Base-by-base conservation (phyloP, 2,329 filamentous ascomycete genomes). In the Trichoderma afroharzianum region DNA sequence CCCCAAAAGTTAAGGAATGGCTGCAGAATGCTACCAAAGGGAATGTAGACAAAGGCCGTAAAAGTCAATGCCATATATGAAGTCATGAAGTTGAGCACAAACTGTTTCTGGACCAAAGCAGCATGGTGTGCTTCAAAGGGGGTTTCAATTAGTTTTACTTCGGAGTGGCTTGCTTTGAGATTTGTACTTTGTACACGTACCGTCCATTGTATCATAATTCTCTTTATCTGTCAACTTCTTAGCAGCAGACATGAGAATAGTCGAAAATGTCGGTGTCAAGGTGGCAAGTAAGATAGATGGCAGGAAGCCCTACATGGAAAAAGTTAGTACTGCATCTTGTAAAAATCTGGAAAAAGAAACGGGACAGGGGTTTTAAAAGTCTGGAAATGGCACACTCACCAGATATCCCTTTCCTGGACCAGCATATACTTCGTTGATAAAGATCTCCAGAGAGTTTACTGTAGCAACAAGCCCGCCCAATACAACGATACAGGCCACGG, bases 81-180 rank as follows among this genome's bases (percentile, higher is more conserved):
- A 6, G 94, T 97, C 82, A 98, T 95, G 82, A 98, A 97, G 84
- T 98, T 97, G 78, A 98, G 88, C 15, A 98, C 90, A 78, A 99
- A 98, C 39, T 97, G 92, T 84, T 99, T 99, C 72, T 93, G 91
- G 0, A 96, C 93, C 78, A 97, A 88, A 2, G 95, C 92, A 24
- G 92, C 89, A 72, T 97, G 90, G 77, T 97, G 92, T 15, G 91
- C 91, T 90, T 74, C 1, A 62, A 5, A 21, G 18, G 8, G 7
- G 6, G 15, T 3, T 43, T 14, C 24, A 28, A 4, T 63, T 64
- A 64, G 57, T 28, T 21, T 26, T 1, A 28, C 2, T 21, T 5
- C 32, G 3, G 11, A 57, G 1, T 0, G 15, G 1, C 3, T 11
- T 15, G 3, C 0, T 15, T 9, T n/a, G 4, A 8, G 39, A n/a